These are phyloP conservation scores for Geranium incanum DNA, from an alignment of 441 rosid species.

Conservation along the genomic window DNA sequence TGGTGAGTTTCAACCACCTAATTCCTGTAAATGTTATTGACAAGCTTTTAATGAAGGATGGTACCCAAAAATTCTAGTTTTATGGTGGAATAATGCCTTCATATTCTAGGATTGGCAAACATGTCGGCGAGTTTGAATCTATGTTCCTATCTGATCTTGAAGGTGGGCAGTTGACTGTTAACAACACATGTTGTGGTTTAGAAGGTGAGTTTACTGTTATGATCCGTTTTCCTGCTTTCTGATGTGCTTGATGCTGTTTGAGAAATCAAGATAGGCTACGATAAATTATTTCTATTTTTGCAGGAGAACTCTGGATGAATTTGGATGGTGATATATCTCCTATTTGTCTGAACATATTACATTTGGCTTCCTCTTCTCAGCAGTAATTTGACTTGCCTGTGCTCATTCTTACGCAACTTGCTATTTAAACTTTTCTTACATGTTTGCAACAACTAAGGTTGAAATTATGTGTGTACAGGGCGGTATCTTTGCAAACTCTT, in stretches of 20 bases:
- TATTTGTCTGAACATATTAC: constrained; percentile 70
- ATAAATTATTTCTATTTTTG: constrained; percentile 27
- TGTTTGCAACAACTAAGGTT: constrained; percentile 23
- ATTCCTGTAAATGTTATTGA: constrained; percentile 16
- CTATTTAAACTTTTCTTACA: constrained; percentile 15
- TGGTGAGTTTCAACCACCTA: constrained; percentile 41
- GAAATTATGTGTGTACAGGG: constrained; percentile 38
- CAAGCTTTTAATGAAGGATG: constrained; percentile 22
- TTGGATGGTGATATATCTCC: constrained; percentile 86
- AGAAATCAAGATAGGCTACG: constrained; percentile 11
- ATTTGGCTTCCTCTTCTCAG: constrained; percentile 51
- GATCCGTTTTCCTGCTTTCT: constrained; percentile 19
- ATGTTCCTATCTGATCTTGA: constrained; percentile 64
- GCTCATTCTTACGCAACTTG: constrained; percentile 17
- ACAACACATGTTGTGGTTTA: constrained; percentile 43
- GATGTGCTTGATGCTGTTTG: constrained; percentile 13
- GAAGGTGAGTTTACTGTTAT: constrained; percentile 43
- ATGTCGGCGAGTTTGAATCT: constrained; percentile 75
- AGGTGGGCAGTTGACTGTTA: constrained; percentile 40
- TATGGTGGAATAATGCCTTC: constrained; percentile 18
- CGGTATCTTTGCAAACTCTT: constrained; percentile 54
- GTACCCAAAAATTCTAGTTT: constrained; percentile 12
- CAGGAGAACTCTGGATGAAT: constrained; percentile 92
- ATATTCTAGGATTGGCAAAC: constrained; percentile 60
- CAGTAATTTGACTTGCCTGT: constrained; percentile 36